Evolutionary conservation across 345 rosid species (phyloP).

Genomic region (Syzygium oleosum): DNA sequence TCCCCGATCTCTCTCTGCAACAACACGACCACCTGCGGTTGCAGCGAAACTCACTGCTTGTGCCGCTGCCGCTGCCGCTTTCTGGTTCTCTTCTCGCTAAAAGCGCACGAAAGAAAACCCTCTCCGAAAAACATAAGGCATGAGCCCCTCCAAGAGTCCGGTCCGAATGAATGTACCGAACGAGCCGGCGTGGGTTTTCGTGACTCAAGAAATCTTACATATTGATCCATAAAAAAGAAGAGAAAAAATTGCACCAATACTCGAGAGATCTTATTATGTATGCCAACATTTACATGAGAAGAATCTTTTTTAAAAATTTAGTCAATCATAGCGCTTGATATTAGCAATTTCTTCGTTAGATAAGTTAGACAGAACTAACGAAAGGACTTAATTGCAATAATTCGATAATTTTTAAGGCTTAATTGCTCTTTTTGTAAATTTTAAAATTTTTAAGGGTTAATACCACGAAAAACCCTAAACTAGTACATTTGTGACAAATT

Average conservation of each 20-base stretch:
- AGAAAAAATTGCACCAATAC: not conserved
- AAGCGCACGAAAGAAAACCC: not conserved
- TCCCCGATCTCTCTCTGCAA: not conserved
- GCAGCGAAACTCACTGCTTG: not conserved
- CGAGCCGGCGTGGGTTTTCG: not conserved
- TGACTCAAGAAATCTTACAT: not conserved
- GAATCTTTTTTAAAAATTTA: not conserved
- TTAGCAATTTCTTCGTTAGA: not conserved
- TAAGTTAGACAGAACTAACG: not conserved
- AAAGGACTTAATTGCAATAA: not conserved
- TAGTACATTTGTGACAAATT: too few relatives aligned
- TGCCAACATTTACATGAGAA: not conserved
- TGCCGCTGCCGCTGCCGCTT: not conserved
- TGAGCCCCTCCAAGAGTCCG: not conserved
- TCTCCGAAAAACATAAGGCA: not conserved
- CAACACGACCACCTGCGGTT: not conserved
- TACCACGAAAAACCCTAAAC: too few relatives aligned
- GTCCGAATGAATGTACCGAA: not conserved
- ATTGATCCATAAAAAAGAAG: not conserved
- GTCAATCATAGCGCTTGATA: too few relatives aligned
- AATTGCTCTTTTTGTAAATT: too few relatives aligned
- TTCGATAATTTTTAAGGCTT: too few relatives aligned
- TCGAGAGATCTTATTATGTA: not conserved
- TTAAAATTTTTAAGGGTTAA: too few relatives aligned
- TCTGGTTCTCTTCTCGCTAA: too few relatives aligned